These are phyloP conservation scores for Plasmopara muralis DNA, from an alignment of 352 stramenopile genomes.

Conservation along the genomic window DNA sequence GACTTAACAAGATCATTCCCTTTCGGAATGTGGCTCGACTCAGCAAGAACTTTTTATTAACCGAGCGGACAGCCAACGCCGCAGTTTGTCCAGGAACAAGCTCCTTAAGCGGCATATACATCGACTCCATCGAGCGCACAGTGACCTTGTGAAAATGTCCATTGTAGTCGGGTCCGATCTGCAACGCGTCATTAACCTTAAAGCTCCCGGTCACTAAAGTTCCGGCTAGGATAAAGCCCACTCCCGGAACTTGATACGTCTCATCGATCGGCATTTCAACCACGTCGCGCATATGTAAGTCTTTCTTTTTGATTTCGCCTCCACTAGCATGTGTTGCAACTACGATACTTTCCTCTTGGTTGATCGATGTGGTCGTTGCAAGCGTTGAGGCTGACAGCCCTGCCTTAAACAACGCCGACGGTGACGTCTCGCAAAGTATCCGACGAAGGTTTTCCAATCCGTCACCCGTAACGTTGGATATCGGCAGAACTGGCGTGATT, in stretches of 20 bases:
- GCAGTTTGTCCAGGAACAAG: conserved; percentile 80
- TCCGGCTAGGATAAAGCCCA: conserved; percentile 91
- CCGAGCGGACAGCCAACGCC: conserved; percentile 77
- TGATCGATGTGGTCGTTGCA: conserved; percentile 51
- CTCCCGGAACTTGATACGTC: conserved; percentile 89
- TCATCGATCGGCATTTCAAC: conserved; percentile 87
- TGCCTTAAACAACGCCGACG: conserved; percentile 63
- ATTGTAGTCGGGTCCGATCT: conserved; percentile 87
- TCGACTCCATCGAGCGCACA: conserved; percentile 85
- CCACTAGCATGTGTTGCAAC: conserved; percentile 6
- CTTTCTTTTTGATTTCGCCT: conserved; percentile 15
- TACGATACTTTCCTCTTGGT: conserved; percentile 34
- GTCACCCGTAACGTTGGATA: conserved; percentile 97
- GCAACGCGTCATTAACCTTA: conserved; percentile 79
- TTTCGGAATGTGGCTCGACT: conserved; percentile 85
- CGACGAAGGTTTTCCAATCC: conserved; percentile 74
- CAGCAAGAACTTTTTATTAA: conserved; percentile 86
- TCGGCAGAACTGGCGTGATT: conserved; percentile 94
- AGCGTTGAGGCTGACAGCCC: conserved; percentile 55
- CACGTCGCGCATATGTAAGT: conserved; percentile 27
- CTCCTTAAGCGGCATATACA: conserved; percentile 88
- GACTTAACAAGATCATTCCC: conserved; percentile 88
- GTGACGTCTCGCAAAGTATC: conserved; percentile 66
- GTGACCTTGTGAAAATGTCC: conserved; percentile 83
- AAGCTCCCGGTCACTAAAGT: conserved; percentile 91